Base-by-base conservation (phyloP, 768 basidiomycete species). In the Boletus pseudo-olivaceus region DNA sequence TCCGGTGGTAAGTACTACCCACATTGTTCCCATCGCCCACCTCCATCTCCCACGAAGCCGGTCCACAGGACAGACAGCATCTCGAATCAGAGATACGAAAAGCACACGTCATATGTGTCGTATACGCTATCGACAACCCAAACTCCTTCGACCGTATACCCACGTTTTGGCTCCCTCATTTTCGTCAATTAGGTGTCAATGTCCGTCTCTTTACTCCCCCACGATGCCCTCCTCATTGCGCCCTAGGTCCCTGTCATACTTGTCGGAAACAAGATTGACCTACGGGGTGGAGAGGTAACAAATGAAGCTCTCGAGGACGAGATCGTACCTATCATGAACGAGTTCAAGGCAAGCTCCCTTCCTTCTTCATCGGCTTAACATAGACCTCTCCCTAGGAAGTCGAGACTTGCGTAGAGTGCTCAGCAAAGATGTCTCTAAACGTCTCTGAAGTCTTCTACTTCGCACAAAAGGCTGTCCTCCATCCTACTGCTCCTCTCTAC, bases 391-490 rank as follows among this genome's bases (percentile, higher is more conserved):
- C 20, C 5, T 60, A 98, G 96, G 95, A 98, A 82, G 95, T 98
- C 50, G 95, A 98, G 68, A 98, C 96, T 39, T 98, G 95, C 64
- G 90, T 98, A 30, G 96, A 98, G 74, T 93, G 91, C 66, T 96
- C 93, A n/a, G 94, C 94, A 4, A 88, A 89, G 68, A 74, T 88
- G 48, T 87, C 91, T 27, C 70, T 95, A 57, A 98, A 98, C 69
- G 88, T 98, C 54, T 95, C 94, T 15, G 95, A 96, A 71, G 93
- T 98, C 30, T 94, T 98, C 76, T 98, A 96, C 72, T 98, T 98
- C 70, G 96, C 96, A 2, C 95, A 97, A 72, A 98, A 97, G 68
- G 96, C 96, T 12, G 96, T 99, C 32, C 75, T 98, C 11, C 93
- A 99, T 67, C 96, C 96, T 2, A 96, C 94, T 1, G 96, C 96